These are phyloP conservation scores for Eremochloa ophiuroides DNA, from an alignment of 176 grass and related monocot genomes.

Conservation along the genomic window DNA sequence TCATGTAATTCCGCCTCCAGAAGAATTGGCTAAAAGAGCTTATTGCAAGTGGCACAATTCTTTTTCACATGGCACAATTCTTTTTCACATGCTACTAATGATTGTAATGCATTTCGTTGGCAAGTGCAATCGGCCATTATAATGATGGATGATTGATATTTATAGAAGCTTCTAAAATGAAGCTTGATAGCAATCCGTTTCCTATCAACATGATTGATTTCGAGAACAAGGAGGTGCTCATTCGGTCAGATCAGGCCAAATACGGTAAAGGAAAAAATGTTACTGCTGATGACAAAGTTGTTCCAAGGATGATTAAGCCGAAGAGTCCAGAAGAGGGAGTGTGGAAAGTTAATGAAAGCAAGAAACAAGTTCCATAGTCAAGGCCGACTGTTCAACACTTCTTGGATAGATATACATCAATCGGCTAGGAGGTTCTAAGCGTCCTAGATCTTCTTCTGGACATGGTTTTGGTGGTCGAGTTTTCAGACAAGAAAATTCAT, in stretches of 20 bases:
- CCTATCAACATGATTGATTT: neutral
- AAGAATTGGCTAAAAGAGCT: neutral
- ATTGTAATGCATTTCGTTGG: neutral
- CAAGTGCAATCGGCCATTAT: neutral
- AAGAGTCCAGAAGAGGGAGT: neutral
- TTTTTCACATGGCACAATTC: too few relatives aligned
- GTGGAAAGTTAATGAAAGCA: neutral
- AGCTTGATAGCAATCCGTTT: neutral
- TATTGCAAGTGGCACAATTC: neutral
- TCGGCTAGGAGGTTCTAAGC: neutral
- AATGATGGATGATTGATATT: neutral
- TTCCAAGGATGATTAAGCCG: neutral
- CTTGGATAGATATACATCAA: neutral
- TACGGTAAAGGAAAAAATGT: neutral
- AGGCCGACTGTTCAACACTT: neutral
- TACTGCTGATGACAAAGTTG: neutral
- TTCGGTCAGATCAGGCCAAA: neutral
- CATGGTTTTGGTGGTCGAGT: neutral
- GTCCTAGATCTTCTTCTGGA: neutral
- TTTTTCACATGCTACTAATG: neutral
- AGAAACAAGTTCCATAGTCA: neutral
- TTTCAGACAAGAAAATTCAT: neutral
- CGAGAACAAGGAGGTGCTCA: neutral
- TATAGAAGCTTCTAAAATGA: neutral
- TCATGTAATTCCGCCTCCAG: neutral